Base-by-base conservation (phyloP, 2,329 filamentous ascomycete genomes). In the Clonostachys byssicola region DNA sequence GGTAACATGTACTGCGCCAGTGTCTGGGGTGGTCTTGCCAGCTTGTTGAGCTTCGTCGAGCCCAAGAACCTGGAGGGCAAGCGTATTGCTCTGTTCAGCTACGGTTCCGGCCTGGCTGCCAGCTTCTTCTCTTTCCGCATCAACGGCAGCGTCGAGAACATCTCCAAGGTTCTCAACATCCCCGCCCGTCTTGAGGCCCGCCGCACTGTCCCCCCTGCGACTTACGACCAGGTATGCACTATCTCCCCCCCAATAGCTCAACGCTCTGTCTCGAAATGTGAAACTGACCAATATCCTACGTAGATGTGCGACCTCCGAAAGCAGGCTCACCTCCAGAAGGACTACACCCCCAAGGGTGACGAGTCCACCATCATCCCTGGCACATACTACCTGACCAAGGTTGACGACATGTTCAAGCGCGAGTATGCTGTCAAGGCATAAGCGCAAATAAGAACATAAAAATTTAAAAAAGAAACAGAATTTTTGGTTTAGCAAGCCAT, bases 371-470 rank as follows among this genome's bases (percentile, higher is more conserved):
- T 94, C 48, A 63, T 65, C 51, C 70, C 78, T 50, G 85, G 83
- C 49, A 83, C 83, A 18, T 94, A 92, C 75, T 94, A 92, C 73
- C 78, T 94, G 49, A 82, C 81, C 62, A 83, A 85, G 65, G 80
- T 94, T 43, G 88, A 94, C 61, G 87, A 89, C 58, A 90, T 90
- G 87, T 94, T 89, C 84, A 85, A 87, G 74, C 82, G 89, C 60
- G 80, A 80, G 64, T 94, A 94, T 70, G 71, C 77, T 48, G 65
- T 92, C 72, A 88, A 92, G 79, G 84, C 78, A 66, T 92, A 80
- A 63, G 23, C 23, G 23, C 23, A 30, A 30, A 30, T 5, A 30
- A 30, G 23, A 30, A 30, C 23, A 4, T 5, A 9, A 30, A 30
- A 30, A 30, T 10, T 10, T n/a, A n/a, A 39, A 39, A 17, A n/a